Evolutionary conservation across 2,329 filamentous ascomycete genomes (phyloP).

Genomic region (Colletotrichum gloeosporioides): DNA sequence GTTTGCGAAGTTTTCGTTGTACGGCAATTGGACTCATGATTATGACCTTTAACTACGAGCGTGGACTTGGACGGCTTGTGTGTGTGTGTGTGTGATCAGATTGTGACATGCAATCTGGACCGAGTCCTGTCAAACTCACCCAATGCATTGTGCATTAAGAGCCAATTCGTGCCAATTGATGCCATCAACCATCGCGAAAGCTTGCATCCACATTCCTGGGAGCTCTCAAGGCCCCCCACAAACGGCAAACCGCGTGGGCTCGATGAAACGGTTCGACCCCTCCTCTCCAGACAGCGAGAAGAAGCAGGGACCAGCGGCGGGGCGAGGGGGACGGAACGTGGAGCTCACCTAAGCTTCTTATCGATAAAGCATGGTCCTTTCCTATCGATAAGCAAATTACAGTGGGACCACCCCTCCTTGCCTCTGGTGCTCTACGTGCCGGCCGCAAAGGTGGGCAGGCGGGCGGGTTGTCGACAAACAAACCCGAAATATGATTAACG

Average conservation of each 20-base stretch:
- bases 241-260: neutral
- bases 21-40: neutral
- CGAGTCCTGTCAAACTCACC: neutral
- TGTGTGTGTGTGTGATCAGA: neutral
- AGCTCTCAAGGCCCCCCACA: neutral
- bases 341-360: neutral
- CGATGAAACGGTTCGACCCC: slow-evolving; percentile 17
- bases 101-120: neutral
- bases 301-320: neutral
- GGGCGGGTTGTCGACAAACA: neutral
- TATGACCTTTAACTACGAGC: neutral
- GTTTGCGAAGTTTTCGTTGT: neutral
- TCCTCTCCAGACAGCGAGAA: slow-evolving; percentile 8
- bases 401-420: neutral
- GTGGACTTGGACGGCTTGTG: neutral
- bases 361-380: slow-evolving; percentile 1
- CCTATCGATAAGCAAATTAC: slow-evolving; percentile 4
- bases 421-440: neutral
- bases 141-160: neutral
- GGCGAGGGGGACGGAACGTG: neutral
- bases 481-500: neutral
- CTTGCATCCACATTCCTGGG: neutral
- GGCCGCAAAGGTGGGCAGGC: neutral
- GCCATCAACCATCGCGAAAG: neutral
- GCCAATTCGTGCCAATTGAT: neutral